Base-by-base conservation (phyloP, 352 stramenopile genomes). In the Phytophthora pini region DNA sequence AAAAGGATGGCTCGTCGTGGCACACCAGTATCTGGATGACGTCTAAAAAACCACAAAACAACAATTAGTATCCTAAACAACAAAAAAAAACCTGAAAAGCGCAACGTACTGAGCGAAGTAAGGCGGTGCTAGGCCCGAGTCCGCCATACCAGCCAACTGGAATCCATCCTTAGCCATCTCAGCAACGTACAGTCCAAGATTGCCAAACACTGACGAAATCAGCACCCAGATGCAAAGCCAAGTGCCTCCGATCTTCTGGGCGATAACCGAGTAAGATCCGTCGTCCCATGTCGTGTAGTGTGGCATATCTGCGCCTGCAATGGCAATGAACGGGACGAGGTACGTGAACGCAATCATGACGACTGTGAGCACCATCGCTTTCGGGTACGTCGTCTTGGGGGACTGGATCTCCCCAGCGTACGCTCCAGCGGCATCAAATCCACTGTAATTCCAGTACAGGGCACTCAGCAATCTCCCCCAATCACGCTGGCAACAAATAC, bases 151-250 rank as follows among this genome's bases (percentile, higher is more conserved):
- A 31, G 82, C 84, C 24, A 95, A 70, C 52, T 93, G 83, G 38
- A 91, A 95, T 12, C 77, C 82, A 61, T 95, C 83, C 59, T 95
- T 92, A 39, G 84, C 79, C 77, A 95, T 92, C 49, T 95, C 83
- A 34, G 87, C 87, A 13, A 92, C 80, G 66, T 94, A 94, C 15
- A 95, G 75, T 15, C 87, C 87, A 24, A 92, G 68, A 50, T 95
- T 95, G 0, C 85, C 85, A 48, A 92, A 84, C 26, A 95, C 74
- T 10, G 82, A 87, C 17, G 77, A 90, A 17, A 94, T 74, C 13
- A 96, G 46, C 24, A 96, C 67, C 85, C 85, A 93, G 4, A 90
- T 61, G 17, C 79, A 85, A n/a, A 94, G 79, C 79, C 81, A 89
- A 36, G 74, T 77, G 15, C 85, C 84, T 26, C 74, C 80, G 48